phyloP scores from a whole-genome alignment of 2,329 filamentous ascomycete genomes.

The Cadophora gregata region DNA sequence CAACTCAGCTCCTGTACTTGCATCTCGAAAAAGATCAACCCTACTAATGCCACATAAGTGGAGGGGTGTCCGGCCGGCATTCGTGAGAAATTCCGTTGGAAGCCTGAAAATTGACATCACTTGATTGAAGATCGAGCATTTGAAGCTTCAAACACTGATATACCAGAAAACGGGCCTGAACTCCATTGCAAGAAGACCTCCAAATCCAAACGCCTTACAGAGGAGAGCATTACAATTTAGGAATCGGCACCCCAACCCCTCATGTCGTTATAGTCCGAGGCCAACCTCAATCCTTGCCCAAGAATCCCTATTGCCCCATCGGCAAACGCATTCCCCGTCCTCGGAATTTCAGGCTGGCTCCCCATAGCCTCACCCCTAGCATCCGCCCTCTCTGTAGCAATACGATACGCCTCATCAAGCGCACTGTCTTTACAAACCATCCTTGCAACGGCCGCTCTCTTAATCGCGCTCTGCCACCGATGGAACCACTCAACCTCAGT shows the following conservation, averaged over 20 bases:
- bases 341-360: conserved; percentile 25
- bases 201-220: neutral
- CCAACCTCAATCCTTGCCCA: conserved; percentile 49
- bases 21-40: too few species aligned
- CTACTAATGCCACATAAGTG: too few species aligned
- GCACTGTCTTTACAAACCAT: conserved; percentile 52
- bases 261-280: conserved; percentile 31
- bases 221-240: conserved; percentile 8
- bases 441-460: conserved; percentile 62
- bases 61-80: too few species aligned
- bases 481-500: conserved; percentile 64
- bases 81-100: neutral
- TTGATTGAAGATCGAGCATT: neutral
- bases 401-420: conserved; percentile 63
- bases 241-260: conserved; percentile 40
- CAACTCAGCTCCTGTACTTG: too few species aligned
- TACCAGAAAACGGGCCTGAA: neutral
- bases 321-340: conserved; percentile 48
- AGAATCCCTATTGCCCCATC: conserved; percentile 52
- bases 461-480: conserved; percentile 66
- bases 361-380: conserved; percentile 28
- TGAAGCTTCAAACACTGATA: neutral
- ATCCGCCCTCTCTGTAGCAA: conserved; percentile 47
- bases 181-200: neutral
- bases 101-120: neutral